phyloP scores from a whole-genome alignment of 2,329 filamentous ascomycete species.

The Fusarium musae region DNA sequence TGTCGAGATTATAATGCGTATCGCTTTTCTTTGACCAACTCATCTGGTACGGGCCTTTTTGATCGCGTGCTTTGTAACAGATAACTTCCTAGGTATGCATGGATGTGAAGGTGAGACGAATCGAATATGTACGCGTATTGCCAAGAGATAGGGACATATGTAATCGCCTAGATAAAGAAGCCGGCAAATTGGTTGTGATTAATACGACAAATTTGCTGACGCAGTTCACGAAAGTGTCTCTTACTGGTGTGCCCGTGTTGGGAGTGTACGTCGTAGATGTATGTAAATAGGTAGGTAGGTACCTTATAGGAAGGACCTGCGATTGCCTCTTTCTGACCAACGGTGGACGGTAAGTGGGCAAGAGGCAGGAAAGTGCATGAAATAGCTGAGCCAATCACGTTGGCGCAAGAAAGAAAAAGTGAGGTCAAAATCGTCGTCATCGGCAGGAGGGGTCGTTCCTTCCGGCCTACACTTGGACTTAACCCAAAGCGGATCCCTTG shows the following conservation, averaged over 20 bases:
- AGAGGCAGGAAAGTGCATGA: not conserved
- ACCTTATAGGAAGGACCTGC: not conserved
- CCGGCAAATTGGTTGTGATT: not conserved
- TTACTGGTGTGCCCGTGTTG: not conserved
- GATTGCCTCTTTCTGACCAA: not conserved
- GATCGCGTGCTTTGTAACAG: conserved; percentile 1
- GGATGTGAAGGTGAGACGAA: not conserved
- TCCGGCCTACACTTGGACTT: conserved; percentile 14
- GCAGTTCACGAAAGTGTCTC: not conserved
- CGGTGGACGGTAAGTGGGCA: not conserved
- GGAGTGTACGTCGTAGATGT: not conserved
- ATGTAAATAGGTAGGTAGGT: not conserved
- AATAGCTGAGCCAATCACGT: conserved; percentile 9
- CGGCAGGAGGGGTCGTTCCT: conserved; percentile 10
- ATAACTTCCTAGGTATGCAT: no score
- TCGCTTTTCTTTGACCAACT: not conserved
- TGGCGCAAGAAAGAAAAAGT: not conserved
- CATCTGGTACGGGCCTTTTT: not conserved
- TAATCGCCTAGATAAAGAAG: not conserved
- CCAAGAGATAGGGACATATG: not conserved
- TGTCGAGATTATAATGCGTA: not conserved
- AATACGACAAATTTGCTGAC: not conserved
- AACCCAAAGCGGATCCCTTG: conserved; percentile 25
- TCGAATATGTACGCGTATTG: not conserved
- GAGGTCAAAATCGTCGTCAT: conserved; percentile 21